Base-by-base conservation (phyloP, 768 basidiomycete genomes). In the Tricholoma hemisulphureum region DNA sequence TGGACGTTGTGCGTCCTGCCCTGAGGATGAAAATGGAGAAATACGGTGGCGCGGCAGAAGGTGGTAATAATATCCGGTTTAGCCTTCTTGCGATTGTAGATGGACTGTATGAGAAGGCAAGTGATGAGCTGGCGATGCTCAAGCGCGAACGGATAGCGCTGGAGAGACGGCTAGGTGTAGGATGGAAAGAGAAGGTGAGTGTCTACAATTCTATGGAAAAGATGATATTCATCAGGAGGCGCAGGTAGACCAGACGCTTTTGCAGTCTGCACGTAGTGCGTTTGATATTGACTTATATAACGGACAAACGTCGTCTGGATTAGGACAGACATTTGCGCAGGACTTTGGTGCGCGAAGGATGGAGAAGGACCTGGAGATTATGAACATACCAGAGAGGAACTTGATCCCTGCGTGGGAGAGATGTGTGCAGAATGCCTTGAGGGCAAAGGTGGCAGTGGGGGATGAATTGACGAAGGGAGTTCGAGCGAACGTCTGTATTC, bases 71-170 rank as follows among this genome's bases (percentile, higher is more conserved):
- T 56, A 85, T 86, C 55, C 76, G 80, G 10, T 86, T 85, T 68
- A 85, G 80, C 64, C 73, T 88, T 34, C 78, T 88, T 16, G 86
- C 86, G 2, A 72, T 88, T 59, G 83, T 84, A 35, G 79, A 83
- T 56, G 82, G 80, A 39, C 34, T 69, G 35, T 85, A 80, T 62
- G 67, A 77, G 55, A 69, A 69, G 50, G 75, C 75, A 8, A 80
- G 76, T 63, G 85, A 87, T 64, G 78, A 75, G 55, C 69, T 85
- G 41, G 81, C 86, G 70, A 70, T 81, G 61, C 67, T 80, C 46
- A 84, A 79, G 61, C 69, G 82, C 23, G 82, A 84, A 63, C 72
- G 73, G 46, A 52, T 49, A 4, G 69, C 71, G 9, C 58, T 87
- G 0, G 83, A 86, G 69, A 67, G 80, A 26, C 65, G 77, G 31